These are phyloP conservation scores for Decorospora gaudefroyi DNA, from an alignment of 2,329 filamentous ascomycete species.

Conservation along the genomic window DNA sequence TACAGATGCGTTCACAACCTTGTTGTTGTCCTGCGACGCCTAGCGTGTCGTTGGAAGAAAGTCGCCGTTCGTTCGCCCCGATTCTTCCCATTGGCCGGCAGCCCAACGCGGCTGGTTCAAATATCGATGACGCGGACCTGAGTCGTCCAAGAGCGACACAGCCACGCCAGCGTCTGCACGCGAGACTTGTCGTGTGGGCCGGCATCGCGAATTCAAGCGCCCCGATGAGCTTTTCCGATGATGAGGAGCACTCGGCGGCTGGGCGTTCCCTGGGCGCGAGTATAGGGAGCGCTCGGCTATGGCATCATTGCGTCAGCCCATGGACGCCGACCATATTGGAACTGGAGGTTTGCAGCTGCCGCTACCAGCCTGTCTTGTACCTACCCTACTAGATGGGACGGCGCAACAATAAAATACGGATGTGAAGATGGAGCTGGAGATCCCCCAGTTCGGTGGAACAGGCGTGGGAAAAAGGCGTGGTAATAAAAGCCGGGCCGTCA, in stretches of 20 bases:
- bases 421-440: not conserved
- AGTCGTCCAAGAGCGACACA: constrained; percentile 1
- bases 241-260: constrained; percentile 8
- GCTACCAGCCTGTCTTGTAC: too few relatives aligned
- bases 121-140: constrained; percentile 16
- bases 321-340: too few relatives aligned
- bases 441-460: not conserved
- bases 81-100: constrained; percentile 2
- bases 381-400: not conserved
- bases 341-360: too few relatives aligned
- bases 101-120: not conserved
- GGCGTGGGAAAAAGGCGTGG: not conserved
- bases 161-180: constrained; percentile 7
- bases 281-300: not conserved
- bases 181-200: constrained; percentile 11
- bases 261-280: constrained; percentile 13
- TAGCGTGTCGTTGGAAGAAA: constrained; percentile 1
- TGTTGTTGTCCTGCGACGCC: too few relatives aligned
- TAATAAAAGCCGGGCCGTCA: constrained; percentile 14
- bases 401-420: not conserved
- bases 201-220: constrained; percentile 8
- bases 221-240: constrained; percentile 4
- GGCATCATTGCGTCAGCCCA: not conserved
- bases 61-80: constrained; percentile 8
- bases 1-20: too few relatives aligned